Conservation (phyloP, 2,329 filamentous ascomycete genomes). For the Colletotrichum falcatum region DNA sequence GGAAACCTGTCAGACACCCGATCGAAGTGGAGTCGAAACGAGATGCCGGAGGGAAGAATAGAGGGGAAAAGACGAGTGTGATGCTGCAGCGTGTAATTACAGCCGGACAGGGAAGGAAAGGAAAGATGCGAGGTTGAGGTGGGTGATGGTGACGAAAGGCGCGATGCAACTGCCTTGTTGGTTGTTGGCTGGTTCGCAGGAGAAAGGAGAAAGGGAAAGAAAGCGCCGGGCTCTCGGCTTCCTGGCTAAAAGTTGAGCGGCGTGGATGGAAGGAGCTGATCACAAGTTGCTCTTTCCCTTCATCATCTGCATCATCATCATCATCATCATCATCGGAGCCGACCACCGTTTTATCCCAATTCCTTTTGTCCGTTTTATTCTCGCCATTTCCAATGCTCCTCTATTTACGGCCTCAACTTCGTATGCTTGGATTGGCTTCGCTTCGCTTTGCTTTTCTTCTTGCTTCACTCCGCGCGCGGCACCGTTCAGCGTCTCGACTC, state of each 20-base stretch:
- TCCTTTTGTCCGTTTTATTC: background rate
- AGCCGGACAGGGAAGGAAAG: conserved; percentile 22
- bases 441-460: too few relatives aligned
- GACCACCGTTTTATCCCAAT: conserved; percentile 12
- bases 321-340: background rate
- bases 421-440: background rate
- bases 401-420: conserved; percentile 21
- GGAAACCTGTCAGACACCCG: background rate
- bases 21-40: conserved; percentile 14
- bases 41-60: conserved; percentile 4
- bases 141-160: background rate
- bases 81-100: background rate
- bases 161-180: conserved; percentile 10
- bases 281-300: conserved; percentile 1
- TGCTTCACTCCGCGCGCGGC: conserved; percentile 41
- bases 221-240: conserved; percentile 28
- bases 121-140: conserved; percentile 21
- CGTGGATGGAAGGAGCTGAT: background rate
- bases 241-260: conserved; percentile 7
- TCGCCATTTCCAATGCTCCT: background rate
- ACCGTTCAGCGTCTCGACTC: conserved; percentile 35
- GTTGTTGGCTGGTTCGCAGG: conserved; percentile 1
- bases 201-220: conserved; percentile 11
- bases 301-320: background rate
- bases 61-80: background rate